Base-by-base conservation (phyloP, 257 asterid genomes). In the Solanum stenotomum region DNA sequence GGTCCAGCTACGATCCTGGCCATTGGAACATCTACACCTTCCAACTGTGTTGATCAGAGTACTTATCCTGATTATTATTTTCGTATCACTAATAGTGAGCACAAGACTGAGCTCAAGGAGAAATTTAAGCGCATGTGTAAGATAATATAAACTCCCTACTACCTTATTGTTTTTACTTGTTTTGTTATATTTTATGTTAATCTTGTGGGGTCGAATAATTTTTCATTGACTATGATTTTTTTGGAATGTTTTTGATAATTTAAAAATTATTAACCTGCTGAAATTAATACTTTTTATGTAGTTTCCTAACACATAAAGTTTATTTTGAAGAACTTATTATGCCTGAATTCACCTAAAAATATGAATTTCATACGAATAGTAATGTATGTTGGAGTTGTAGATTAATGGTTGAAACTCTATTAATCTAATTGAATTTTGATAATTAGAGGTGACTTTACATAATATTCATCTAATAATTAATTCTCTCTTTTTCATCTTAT, bases 91-190 rank as follows among this genome's bases (percentile, higher is more conserved):
- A 88, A 95, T 0, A 95, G 98, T 63, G 95, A 95, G 34, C 97
- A 95, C 14, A 92, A 40, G 92, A 82, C 90, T 2, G 96, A 94
- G 5, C 96, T 94, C 33, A 95, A 95, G 63, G 92, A 90, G 31
- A 95, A 94, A 70, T 95, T 95, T 59, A 89, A 88, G 91, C 98
- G 98, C 93, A 94, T 94, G 93, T 95, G 98, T 95, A 93, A 82
- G 86, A 29, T 37, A 23, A n/a, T 52, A 23, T 46, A 18, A 15
- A 83, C 5, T 6, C 11, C 8, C 15, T 15, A 11, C 29, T 44
- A 0, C 12, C 10, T 34, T 4, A 1, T 46, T 74, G 33, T 33
- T 72, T 34, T 74, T 72, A 72, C 15, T 5, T 56, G 4, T 20
- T 20, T 7, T 3, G 4, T 20, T 20, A 56, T 56, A 3, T 56